Base-by-base conservation (phyloP, 345 rosid species). In the Sonneratia alba region DNA sequence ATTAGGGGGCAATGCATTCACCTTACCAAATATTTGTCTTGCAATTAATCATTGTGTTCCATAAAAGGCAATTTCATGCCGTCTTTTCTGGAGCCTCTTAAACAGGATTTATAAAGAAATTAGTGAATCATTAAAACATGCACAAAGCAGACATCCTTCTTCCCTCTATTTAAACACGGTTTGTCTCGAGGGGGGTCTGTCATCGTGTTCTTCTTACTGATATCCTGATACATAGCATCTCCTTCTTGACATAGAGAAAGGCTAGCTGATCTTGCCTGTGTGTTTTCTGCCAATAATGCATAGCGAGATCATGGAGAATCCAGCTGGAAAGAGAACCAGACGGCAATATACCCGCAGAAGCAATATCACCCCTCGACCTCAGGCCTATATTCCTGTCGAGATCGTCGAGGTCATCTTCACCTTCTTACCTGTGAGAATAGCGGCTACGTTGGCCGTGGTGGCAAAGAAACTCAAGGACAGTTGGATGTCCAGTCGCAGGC, bases 381-480 rank as follows among this genome's bases (percentile, higher is more conserved):
- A 7, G 6, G 42, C 8, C 47, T 18, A 38, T 22, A 13, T 66
- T 38, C 69, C 69, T 24, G 47, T 19, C 27, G 69, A 66, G 22
- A 19, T 43, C 69, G 24, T 66, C 3, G 69, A 43, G 4, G 7
- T 36, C 24, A 43, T 66, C 12, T 37, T 66, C 69, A 36, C 68
- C 24, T 47, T 40, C 13, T 32, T 71, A 36, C 74, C 74, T 13
- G n/a, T 71, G 43, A 61, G 27, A 32, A n/a, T 57, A 19, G 66
- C 74, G 0, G 42, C 40, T 22, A 16, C 51, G 68, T 65, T 37
- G 0, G 74, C 51, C n/a, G 5, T 18, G 6, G 56, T 71, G 0
- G 27, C 53, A 0, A 71, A 16, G 48, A 45, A 68, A 61, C 61
- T 61, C 68, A 61, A 62, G 36, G 53, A 43, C 15, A 36, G 43